phyloP scores from a whole-genome alignment of 805 yeast genomes.

The Isabelozyma rhagii region DNA sequence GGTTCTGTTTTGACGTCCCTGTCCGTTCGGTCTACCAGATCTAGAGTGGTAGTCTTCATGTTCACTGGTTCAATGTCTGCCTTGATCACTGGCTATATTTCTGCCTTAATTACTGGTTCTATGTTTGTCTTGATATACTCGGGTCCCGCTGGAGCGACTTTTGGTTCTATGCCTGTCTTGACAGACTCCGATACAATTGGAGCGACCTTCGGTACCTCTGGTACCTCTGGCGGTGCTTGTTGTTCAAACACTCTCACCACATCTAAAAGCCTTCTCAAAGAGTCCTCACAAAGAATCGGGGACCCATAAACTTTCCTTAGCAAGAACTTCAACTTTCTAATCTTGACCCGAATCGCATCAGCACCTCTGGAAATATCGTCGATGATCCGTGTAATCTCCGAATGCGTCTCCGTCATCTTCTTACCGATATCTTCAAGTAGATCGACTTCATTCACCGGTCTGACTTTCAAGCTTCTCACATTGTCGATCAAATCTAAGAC shows the following conservation, averaged over 20 bases:
- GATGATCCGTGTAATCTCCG: constrained; percentile 6
- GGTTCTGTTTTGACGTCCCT: no score
- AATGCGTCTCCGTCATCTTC: constrained; percentile 4
- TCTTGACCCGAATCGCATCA: constrained; percentile 5
- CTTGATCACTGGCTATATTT: no score
- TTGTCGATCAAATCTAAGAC: constrained; percentile 8
- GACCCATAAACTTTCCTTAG: constrained; percentile 30
- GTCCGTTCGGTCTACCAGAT: no score
- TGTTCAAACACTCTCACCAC: not conserved
- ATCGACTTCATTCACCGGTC: constrained; percentile 18
- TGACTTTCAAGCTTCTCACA: constrained; percentile 12
- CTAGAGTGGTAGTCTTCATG: no score
- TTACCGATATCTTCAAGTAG: constrained; percentile 15
- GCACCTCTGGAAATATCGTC: constrained; percentile 9
- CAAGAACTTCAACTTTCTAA: constrained; percentile 21
- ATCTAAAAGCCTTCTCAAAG: constrained; percentile 7
- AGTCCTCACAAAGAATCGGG: constrained; percentile 21
- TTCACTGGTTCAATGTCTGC: no score
- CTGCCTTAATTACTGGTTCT: no score
- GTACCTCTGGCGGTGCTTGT: not conserved
- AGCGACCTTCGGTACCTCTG: not conserved
- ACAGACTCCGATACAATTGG: not conserved
- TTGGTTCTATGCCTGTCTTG: not conserved
- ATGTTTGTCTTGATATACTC: no score
- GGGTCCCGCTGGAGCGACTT: not conserved